phyloP scores from a whole-genome alignment of 208 protist genomes.

The Trypanosomatidae sp. region DNA sequence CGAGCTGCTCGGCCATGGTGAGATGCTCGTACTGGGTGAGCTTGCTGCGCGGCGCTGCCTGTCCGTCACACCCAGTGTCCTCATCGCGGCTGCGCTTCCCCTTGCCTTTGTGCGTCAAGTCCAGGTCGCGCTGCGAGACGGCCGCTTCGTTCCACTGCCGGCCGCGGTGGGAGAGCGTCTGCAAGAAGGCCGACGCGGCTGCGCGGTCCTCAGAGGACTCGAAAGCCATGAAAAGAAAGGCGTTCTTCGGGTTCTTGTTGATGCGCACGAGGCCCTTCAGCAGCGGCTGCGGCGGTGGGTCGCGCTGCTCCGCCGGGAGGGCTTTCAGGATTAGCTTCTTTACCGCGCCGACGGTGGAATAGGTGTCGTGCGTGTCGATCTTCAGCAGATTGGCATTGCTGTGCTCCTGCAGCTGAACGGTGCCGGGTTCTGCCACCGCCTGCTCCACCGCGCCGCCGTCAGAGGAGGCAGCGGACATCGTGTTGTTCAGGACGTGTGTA shows the following conservation, averaged over 20 bases:
- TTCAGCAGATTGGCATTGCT: constrained; percentile 90
- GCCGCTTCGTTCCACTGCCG: constrained; percentile 53
- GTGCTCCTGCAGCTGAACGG: constrained; percentile 57
- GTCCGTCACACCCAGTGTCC: not conserved
- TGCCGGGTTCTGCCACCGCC: too few relatives aligned
- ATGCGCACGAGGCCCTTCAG: constrained; percentile 79
- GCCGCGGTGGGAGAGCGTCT: constrained; percentile 48
- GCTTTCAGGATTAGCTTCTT: constrained; percentile 78
- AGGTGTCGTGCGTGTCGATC: constrained; percentile 85
- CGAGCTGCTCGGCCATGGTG: constrained; percentile 72
- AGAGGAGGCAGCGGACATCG: constrained; percentile 5
- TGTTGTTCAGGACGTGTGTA: constrained; percentile 8
- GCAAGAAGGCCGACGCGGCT: constrained; percentile 43
- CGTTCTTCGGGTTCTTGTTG: constrained; percentile 84
- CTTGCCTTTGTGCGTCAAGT: constrained; percentile 77
- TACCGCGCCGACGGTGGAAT: constrained; percentile 70
- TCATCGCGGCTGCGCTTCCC: constrained; percentile 47
- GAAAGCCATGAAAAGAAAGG: constrained; percentile 82
- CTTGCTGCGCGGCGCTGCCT: too few relatives aligned
- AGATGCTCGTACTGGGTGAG: constrained; percentile 71
- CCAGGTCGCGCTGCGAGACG: constrained; percentile 58
- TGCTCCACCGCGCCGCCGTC: constrained; percentile 2
- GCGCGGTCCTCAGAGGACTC: constrained; percentile 51
- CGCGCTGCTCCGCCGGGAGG: constrained; percentile 24
- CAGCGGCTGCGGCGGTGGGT: constrained; percentile 38